Conservation (phyloP, 208 protist genomes). For the Polymyxa betae region DNA sequence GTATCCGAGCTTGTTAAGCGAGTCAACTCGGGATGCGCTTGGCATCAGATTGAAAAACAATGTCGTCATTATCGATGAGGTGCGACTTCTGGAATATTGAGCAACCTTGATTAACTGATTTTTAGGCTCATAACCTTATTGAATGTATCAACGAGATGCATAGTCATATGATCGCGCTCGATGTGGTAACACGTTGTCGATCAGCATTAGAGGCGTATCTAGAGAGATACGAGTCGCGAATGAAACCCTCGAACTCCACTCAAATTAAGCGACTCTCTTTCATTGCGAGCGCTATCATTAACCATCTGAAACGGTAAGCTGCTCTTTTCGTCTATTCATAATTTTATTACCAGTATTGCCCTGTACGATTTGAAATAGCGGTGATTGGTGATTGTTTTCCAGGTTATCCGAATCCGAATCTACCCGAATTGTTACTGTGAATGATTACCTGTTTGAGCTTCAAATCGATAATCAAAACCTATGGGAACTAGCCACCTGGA, state of each 20-base stretch:
- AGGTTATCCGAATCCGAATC: too few relatives aligned
- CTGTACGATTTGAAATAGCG: too few relatives aligned
- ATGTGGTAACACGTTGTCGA: neutral
- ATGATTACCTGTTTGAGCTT: neutral
- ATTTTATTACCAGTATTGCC: neutral
- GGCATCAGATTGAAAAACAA: neutral
- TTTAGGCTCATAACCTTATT: neutral
- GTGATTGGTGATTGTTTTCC: too few relatives aligned
- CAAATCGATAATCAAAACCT: slow-evolving; percentile 5
- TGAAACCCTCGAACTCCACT: neutral
- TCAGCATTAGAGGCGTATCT: neutral
- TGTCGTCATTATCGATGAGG: neutral
- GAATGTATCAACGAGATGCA: neutral
- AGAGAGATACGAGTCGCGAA: neutral
- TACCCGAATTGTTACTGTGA: neutral
- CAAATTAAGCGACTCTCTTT: neutral
- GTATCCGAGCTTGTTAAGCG: neutral
- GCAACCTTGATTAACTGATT: neutral
- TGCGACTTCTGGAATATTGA: neutral
- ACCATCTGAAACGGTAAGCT: neutral
- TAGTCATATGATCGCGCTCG: neutral
- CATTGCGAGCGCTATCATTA: neutral
- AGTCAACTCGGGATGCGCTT: neutral
- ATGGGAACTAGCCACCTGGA: neutral
- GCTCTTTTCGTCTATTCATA: neutral